Base-by-base conservation (phyloP, 2,329 filamentous ascomycete genomes). In the Alternaria incomplexa region DNA sequence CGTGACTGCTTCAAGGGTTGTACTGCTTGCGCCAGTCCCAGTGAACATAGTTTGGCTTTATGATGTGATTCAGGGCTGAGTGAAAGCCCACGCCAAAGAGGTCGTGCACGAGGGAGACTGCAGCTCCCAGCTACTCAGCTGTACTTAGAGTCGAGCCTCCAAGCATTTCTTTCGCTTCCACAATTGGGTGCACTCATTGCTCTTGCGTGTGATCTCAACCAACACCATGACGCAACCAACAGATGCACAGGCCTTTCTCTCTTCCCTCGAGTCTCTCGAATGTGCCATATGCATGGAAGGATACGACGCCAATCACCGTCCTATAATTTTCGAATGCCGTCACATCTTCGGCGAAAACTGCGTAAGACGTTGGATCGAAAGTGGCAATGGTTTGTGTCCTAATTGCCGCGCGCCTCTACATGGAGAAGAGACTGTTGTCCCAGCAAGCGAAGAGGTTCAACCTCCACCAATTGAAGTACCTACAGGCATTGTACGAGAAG, bases 311-410 rank as follows among this genome's bases (percentile, higher is more conserved):
- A 48, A 23, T 7, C 60, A 62, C 12, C 44, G 11, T 5, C 28
- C 55, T 9, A 50, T 57, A 8, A 23, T 46, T 11, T n/a, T 55
- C 10, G 25, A 43, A 30, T 62, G 60, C 23, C 48, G 13, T 10
- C 60, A 62, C 25, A 30, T 58, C 30, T 55, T 54, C 28, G 55
- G 55, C 23, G 28, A 30, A 46, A n/a, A 44, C 6, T 62, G 60
- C 44, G 5, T 62, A 12, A 20, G 10, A 12, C 28, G 17, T 25
- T 62, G 50, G 55, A 47, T 55, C 10, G 9, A 15, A 8, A 50
- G 48, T 11, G 25, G 54, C 13, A 58, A 55, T 23, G 22, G 15
- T 5, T 36, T 40, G 20, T 62, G 50, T 28, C 50, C 60, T 9
- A 46, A n/a, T n/a, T 62, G 60, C 36, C 55, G 60, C 15, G 43